A percentile compares a stretch with the other conserved stretches of the same genome.
These are phyloP conservation scores for Cryptococcus sp. DNA, from an alignment of 1,284 basidiomycete genomes.

Conservation along the genomic window DNA sequence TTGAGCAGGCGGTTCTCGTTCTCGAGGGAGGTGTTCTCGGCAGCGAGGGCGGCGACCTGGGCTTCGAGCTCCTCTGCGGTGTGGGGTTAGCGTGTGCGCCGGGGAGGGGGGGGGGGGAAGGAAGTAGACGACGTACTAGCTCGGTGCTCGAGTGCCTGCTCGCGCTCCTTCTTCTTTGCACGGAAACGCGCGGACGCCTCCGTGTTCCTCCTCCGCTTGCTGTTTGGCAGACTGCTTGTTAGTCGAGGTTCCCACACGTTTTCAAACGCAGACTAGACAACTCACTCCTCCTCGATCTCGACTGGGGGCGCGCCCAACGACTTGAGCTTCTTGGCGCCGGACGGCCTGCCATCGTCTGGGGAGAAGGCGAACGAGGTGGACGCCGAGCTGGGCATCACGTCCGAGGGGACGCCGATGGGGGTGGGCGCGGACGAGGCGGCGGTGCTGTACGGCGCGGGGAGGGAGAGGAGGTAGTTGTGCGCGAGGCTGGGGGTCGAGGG, in stretches of 20 bases:
- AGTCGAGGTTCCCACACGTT: background rate
- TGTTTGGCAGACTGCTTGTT: conserved; percentile 2
- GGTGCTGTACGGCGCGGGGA: conserved; percentile 16
- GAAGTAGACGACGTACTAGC: conserved; percentile 53
- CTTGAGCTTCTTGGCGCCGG: conserved; percentile 46
- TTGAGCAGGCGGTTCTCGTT: conserved; percentile 95
- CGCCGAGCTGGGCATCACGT: conserved; percentile 2
- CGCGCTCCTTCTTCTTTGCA: conserved; percentile 97
- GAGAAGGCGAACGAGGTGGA: background rate
- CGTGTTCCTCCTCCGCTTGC: conserved; percentile 89
- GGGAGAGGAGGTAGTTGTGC: conserved; percentile 27
- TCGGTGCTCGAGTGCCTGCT: conserved; percentile 83
- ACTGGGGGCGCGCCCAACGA: conserved; percentile 34
- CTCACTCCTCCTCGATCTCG: conserved; percentile 47
- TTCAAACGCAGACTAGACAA: background rate
- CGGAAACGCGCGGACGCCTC: conserved; percentile 96
- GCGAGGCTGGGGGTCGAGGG: conserved; percentile 8
- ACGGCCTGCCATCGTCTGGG: conserved; percentile 23
- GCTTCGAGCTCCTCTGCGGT: conserved; percentile 72
- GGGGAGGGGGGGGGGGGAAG: too few species aligned
- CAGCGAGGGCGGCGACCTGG: conserved; percentile 75
- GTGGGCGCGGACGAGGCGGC: conserved; percentile 4
- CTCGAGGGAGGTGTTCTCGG: conserved; percentile 84
- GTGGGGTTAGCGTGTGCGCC: background rate
- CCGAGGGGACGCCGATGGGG: conserved; percentile 8